phyloP scores from a whole-genome alignment of 2,329 filamentous ascomycete genomes.

The Clonostachys rosea region DNA sequence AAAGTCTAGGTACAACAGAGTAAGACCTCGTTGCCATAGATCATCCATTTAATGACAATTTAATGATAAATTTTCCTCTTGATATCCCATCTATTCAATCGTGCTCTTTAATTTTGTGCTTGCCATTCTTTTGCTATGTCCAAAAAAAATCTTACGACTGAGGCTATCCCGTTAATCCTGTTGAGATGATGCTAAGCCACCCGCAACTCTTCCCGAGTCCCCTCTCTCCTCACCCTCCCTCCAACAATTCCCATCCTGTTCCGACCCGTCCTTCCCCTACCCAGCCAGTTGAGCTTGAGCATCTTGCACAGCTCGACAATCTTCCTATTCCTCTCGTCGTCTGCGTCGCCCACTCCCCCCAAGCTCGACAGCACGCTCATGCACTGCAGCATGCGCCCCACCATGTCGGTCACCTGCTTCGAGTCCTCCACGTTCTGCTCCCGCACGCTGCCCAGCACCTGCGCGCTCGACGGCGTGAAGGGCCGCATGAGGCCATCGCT shows the following conservation, averaged over 20 bases:
- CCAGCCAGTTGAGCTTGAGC: constrained; percentile 95
- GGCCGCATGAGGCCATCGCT: constrained; percentile 38
- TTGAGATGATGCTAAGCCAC: constrained; percentile 17
- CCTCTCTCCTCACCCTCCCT: constrained; percentile 45
- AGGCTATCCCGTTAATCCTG: too few species aligned
- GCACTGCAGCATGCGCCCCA: constrained; percentile 93
- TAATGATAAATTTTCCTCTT: neutral
- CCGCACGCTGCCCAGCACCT: constrained; percentile 35
- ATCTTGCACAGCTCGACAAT: constrained; percentile 82
- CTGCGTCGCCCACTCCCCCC: constrained; percentile 49
- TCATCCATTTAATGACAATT: too few species aligned
- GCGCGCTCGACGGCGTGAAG: constrained; percentile 40
- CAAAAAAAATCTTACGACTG: too few species aligned
- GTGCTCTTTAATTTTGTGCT: too few species aligned
- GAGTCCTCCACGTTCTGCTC: constrained; percentile 63
- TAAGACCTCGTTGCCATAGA: too few species aligned
- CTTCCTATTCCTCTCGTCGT: constrained; percentile 68
- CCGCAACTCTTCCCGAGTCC: constrained; percentile 32
- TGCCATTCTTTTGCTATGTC: too few species aligned
- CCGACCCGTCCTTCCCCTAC: constrained; percentile 80
- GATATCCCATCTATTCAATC: neutral
- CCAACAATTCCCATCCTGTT: constrained; percentile 90
- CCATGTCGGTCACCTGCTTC: constrained; percentile 85
- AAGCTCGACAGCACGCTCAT: constrained; percentile 84
- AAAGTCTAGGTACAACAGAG: neutral